Percentiles rank a stretch among this genome's conserved stretches.
Conservation (phyloP, 164 flowering plant genomes). For the Cinnamomum chago region DNA sequence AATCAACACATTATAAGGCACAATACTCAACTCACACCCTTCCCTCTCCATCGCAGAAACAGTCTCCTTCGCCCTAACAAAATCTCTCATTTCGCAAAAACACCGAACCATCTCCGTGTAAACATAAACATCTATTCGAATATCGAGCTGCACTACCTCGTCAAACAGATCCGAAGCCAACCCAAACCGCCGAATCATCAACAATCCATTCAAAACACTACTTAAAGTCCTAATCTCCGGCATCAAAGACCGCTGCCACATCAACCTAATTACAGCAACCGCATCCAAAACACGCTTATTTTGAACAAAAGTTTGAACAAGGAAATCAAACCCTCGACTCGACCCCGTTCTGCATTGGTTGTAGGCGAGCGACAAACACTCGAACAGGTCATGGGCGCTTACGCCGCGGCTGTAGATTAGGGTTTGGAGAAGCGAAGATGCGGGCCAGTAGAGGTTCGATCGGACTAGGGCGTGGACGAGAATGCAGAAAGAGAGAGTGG, state of each 20-base stretch:
- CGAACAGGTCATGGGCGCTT: conserved; percentile 32
- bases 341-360: conserved; percentile 28
- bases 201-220: conserved; percentile 56
- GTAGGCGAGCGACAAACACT: conserved; percentile 31
- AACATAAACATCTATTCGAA: conserved; percentile 50
- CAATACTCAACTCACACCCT: conserved; percentile 46
- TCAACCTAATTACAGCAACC: conserved; percentile 36
- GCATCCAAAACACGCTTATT: conserved; percentile 45
- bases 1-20: conserved; percentile 66
- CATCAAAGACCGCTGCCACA: conserved; percentile 35
- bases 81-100: conserved; percentile 65
- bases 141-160: conserved; percentile 35
- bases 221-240: conserved; percentile 70
- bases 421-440: conserved; percentile 70
- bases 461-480: conserved; percentile 58
- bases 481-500: conserved; percentile 69
- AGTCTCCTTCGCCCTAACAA: conserved; percentile 43
- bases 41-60: conserved; percentile 40
- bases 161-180: conserved; percentile 51
- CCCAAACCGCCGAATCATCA: conserved; percentile 44
- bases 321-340: conserved; percentile 62
- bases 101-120: conserved; percentile 48
- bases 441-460: conserved; percentile 63
- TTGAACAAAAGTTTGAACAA: conserved; percentile 55
- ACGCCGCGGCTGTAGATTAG: conserved; percentile 36